Percentiles rank a stretch among this genome's conserved stretches.
These are phyloP conservation scores for Lachancea quebecensis DNA, from an alignment of 805 yeast species.

Conservation along the genomic window DNA sequence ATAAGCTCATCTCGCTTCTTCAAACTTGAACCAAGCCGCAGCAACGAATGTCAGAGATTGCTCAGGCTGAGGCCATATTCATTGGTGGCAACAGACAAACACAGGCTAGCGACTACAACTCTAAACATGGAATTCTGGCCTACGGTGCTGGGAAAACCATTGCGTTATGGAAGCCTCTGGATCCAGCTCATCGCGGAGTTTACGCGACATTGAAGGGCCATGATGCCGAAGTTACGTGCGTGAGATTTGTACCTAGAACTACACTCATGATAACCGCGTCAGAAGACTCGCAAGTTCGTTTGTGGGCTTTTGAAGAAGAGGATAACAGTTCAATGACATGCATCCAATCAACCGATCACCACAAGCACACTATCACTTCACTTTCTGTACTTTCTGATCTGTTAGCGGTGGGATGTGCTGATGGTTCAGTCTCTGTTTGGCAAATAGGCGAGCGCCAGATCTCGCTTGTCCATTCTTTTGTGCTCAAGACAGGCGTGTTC, in stretches of 20 bases:
- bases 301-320: conserved; percentile 42
- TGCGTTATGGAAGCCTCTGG: conserved; percentile 64
- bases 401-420: conserved; percentile 57
- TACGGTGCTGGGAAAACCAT: conserved; percentile 63
- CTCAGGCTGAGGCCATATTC: conserved; percentile 48
- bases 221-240: conserved; percentile 56
- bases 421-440: conserved; percentile 55
- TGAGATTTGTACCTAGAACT: conserved; percentile 46
- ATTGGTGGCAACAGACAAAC: conserved; percentile 68
- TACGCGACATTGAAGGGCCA: conserved; percentile 54
- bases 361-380: conserved; percentile 47
- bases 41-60: conserved; percentile 3
- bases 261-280: conserved; percentile 50
- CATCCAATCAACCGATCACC: conserved; percentile 34
- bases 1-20: conserved; percentile 2
- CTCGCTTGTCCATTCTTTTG: conserved; percentile 23
- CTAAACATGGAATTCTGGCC: conserved; percentile 41
- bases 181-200: conserved; percentile 39
- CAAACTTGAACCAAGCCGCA: neutral
- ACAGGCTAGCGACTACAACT: conserved; percentile 48
- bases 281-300: conserved; percentile 55
- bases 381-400: conserved; percentile 39
- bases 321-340: conserved; percentile 14
- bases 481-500: conserved; percentile 19
- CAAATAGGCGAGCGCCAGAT: conserved; percentile 12